Evolutionary conservation across 208 protist genomes (phyloP).

Genomic region (Acanthamoeba royreba): DNA sequence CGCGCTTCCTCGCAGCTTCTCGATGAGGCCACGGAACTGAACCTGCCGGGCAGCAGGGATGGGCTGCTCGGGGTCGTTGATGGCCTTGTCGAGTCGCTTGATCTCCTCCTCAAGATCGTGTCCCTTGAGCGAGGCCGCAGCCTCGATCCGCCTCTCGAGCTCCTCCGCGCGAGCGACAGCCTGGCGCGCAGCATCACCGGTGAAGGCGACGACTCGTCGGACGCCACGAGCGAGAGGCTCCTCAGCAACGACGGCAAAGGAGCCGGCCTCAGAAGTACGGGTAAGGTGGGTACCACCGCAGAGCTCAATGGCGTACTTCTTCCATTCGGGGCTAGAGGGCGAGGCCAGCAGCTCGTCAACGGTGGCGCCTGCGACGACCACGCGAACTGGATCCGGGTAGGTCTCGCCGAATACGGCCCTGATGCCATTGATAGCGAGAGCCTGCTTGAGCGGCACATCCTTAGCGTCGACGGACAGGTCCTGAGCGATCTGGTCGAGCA

Average conservation of each 20-base stretch:
- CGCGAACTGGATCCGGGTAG: constrained; percentile 97
- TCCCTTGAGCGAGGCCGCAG: not conserved
- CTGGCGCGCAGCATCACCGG: constrained; percentile 60
- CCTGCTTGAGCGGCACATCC: constrained; percentile 83
- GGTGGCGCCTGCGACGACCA: constrained; percentile 93
- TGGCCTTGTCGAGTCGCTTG: not conserved
- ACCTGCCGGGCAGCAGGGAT: not conserved
- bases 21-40: not conserved
- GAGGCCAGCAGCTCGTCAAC: constrained; percentile 89
- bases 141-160: not conserved
- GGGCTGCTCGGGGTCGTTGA: not conserved
- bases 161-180: not conserved
- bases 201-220: constrained; percentile 73
- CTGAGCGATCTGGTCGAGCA: constrained; percentile 87
- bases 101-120: not conserved
- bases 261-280: constrained; percentile 84
- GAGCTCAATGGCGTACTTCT: constrained; percentile 94
- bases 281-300: constrained; percentile 95
- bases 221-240: constrained; percentile 84
- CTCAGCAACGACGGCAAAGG: constrained; percentile 91
- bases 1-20: constrained; percentile 3
- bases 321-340: constrained; percentile 84
- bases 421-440: constrained; percentile 75
- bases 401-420: constrained; percentile 95
- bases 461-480: constrained; percentile 85